These are phyloP conservation scores for Aspergillus spinulosporus DNA, from an alignment of 2,329 filamentous ascomycete genomes.

Conservation along the genomic window DNA sequence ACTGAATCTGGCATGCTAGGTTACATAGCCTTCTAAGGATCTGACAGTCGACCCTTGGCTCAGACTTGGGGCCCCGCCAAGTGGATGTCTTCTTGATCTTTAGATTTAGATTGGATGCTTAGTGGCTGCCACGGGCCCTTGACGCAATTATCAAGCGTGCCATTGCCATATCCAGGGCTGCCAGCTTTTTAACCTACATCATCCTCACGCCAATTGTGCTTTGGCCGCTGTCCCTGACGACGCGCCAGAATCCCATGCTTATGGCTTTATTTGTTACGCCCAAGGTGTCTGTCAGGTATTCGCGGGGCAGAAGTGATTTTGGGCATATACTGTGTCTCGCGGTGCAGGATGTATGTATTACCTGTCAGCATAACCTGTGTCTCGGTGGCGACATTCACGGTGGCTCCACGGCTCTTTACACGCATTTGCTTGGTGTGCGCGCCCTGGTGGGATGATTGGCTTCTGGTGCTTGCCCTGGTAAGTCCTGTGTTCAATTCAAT, in stretches of 20 bases:
- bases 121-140: conserved; percentile 10
- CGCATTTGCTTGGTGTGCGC: conserved; percentile 25
- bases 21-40: neutral
- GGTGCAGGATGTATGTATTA: conserved; percentile 26
- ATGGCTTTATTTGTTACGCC: neutral
- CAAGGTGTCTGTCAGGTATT: neutral
- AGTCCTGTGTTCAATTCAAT: conserved; percentile 3
- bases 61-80: neutral
- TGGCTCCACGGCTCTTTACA: conserved; percentile 27
- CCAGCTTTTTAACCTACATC: neutral
- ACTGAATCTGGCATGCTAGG: too few relatives aligned
- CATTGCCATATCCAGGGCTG: neutral
- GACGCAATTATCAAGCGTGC: conserved; percentile 20
- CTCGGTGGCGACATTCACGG: conserved; percentile 20
- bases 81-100: neutral
- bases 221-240: neutral
- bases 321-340: neutral
- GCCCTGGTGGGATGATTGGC: conserved; percentile 31
- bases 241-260: neutral
- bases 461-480: conserved; percentile 23
- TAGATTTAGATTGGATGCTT: neutral
- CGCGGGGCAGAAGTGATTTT: neutral
- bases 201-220: neutral
- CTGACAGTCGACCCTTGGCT: neutral
- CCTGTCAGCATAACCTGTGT: conserved; percentile 24